Evolutionary conservation across 2,329 filamentous ascomycete species (phyloP).

Genomic region (Botryotinia narcissicola): DNA sequence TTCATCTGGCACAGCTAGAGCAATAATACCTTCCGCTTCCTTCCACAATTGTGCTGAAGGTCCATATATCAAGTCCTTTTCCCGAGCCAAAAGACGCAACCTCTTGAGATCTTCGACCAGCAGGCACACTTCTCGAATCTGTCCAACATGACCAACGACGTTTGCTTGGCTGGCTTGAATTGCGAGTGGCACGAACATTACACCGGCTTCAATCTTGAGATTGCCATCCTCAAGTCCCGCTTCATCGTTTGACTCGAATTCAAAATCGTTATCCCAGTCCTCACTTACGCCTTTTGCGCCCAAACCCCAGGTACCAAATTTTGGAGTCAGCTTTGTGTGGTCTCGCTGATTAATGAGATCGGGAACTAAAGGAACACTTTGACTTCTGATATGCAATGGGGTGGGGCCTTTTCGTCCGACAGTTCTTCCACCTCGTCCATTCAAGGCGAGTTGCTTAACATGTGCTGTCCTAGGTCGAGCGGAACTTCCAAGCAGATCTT

Average conservation of each 20-base stretch:
- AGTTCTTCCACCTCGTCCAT: constrained; percentile 67
- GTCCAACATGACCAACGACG: constrained; percentile 78
- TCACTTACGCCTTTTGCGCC: constrained; percentile 78
- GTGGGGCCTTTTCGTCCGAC: constrained; percentile 66
- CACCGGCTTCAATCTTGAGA: constrained; percentile 41
- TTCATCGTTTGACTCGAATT: constrained; percentile 52
- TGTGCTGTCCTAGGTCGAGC: constrained; percentile 72
- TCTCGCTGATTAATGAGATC: constrained; percentile 56
- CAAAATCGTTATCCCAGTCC: constrained; percentile 89
- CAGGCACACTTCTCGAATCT: constrained; percentile 76
- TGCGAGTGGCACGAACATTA: constrained; percentile 72
- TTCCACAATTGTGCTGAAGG: constrained; percentile 64
- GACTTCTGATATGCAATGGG: constrained; percentile 68
- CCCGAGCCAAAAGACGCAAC: constrained; percentile 66
- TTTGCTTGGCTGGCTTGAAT: constrained; percentile 81
- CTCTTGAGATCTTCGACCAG: constrained; percentile 82
- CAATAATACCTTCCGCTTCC: constrained; percentile 84
- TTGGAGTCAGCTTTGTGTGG: constrained; percentile 54
- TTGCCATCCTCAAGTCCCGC: constrained; percentile 44
- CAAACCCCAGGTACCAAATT: constrained; percentile 80
- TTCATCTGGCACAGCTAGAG: constrained; percentile 70
- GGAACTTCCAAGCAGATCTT: constrained; percentile 57
- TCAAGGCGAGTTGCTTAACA: constrained; percentile 65
- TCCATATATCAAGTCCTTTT: constrained; percentile 63
- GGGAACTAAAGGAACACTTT: constrained; percentile 73